Evolutionary conservation across 2,329 filamentous ascomycete genomes (phyloP).

Genomic region (Colletotrichum acutatum): DNA sequence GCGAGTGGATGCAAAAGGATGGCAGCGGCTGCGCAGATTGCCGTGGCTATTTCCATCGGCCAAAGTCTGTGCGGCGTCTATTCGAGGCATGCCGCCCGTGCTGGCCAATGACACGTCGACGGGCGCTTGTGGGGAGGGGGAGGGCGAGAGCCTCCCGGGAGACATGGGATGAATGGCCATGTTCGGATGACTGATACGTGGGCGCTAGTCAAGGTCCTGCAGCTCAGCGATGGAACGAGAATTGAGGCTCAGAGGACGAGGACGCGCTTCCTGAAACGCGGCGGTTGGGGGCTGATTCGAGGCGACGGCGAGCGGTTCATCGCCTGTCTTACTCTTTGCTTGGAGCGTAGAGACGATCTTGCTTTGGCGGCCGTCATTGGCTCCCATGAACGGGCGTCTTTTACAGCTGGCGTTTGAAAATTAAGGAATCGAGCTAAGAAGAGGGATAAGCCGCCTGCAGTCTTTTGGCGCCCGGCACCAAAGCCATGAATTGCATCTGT

Average conservation of each 20-base stretch:
- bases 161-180: conserved; percentile 2
- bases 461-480: not conserved
- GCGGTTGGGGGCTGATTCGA: conserved; percentile 21
- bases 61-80: conserved; percentile 20
- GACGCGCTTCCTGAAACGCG: conserved; percentile 34
- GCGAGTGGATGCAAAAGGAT: conserved; percentile 3
- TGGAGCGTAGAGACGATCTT: not conserved
- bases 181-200: conserved; percentile 24
- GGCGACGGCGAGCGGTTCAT: not conserved
- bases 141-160: not conserved
- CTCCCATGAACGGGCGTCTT: not conserved
- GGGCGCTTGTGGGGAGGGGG: conserved; percentile 21
- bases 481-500: not conserved
- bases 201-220: conserved; percentile 11
- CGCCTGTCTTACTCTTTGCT: conserved; percentile 11
- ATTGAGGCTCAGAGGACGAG: conserved; percentile 16
- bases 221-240: conserved; percentile 1
- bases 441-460: conserved; percentile 11
- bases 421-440: conserved; percentile 12
- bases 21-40: conserved; percentile 31
- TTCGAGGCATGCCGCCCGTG: conserved; percentile 12
- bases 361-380: not conserved
- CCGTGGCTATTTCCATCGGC: conserved; percentile 32
- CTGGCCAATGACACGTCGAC: not conserved
- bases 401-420: not conserved